phyloP scores from a whole-genome alignment of 345 rosid genomes.

The Rubroshorea leprosula region DNA sequence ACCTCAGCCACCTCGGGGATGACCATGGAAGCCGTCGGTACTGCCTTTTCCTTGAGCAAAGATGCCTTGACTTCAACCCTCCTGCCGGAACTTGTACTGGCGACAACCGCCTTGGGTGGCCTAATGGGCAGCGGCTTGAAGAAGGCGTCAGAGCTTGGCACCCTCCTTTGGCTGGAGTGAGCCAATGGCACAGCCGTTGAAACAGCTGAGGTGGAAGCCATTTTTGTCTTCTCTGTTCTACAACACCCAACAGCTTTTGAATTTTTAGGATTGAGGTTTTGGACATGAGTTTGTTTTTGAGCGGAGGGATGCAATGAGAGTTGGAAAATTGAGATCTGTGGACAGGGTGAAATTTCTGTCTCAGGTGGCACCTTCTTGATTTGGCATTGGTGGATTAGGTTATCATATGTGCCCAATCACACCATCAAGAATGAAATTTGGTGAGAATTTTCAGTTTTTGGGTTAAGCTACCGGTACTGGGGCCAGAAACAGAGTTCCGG shows the following conservation, averaged over 20 bases:
- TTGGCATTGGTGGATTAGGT: slow-evolving; percentile 49
- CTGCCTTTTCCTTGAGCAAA: slow-evolving; percentile 63
- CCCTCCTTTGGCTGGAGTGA: slow-evolving; percentile 32
- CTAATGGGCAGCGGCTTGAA: slow-evolving; percentile 55
- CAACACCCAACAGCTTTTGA: slow-evolving; percentile 1
- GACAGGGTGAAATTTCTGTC: slow-evolving; percentile 27
- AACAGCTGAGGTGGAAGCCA: slow-evolving; percentile 75
- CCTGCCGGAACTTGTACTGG: slow-evolving; percentile 17
- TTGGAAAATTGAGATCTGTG: no score
- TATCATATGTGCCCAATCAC: slow-evolving; percentile 50
- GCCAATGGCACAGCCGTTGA: slow-evolving; percentile 59
- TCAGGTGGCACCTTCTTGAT: slow-evolving; percentile 51
- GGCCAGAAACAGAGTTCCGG: no score
- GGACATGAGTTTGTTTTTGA: slow-evolving; percentile 20
- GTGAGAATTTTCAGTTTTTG: no score
- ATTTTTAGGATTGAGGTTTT: no score
- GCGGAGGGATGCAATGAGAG: slow-evolving; percentile 23
- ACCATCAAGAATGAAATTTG: slow-evolving; percentile 22
- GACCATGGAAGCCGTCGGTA: slow-evolving; percentile 67
- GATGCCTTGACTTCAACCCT: slow-evolving; percentile 47
- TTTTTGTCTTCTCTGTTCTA: slow-evolving; percentile 15
- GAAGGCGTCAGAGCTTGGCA: slow-evolving; percentile 35
- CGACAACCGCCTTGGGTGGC: slow-evolving; percentile 29
- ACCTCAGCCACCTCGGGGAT: slow-evolving; percentile 78
- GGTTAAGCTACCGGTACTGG: no score